Conservation (phyloP, 1,139 yeast genomes). For the Pichia sp. region DNA sequence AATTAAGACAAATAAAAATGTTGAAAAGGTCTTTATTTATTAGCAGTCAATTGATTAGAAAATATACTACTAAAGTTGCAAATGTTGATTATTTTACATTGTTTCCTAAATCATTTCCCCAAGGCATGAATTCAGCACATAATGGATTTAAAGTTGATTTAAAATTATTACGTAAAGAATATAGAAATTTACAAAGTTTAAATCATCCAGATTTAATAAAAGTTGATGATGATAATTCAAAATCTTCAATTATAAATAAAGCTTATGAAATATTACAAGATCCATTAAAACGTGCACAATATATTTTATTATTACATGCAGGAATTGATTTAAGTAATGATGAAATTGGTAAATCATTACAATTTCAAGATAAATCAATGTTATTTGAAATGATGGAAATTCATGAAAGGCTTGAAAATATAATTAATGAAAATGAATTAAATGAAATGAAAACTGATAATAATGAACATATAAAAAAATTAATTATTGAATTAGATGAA, state of each 20-base stretch:
- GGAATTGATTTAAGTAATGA: conserved; percentile 42
- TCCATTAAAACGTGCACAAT: conserved; percentile 67
- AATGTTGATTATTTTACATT: conserved; percentile 38
- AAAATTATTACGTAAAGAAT: conserved; percentile 61
- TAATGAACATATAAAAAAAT: conserved; percentile 40
- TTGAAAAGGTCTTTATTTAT: neutral
- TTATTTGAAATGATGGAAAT: conserved; percentile 62
- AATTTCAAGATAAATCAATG: conserved; percentile 37
- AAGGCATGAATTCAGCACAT: conserved; percentile 55
- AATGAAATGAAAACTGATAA: conserved; percentile 50
- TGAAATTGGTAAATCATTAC: conserved; percentile 25
- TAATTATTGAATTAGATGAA: conserved; percentile 34
- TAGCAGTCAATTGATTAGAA: too few relatives aligned
- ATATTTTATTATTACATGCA: conserved; percentile 38
- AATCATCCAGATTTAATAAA: conserved; percentile 72
- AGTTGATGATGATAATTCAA: conserved; percentile 30
- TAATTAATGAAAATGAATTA: conserved; percentile 52
- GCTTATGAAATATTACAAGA: conserved; percentile 68
- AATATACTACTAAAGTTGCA: too few relatives aligned
- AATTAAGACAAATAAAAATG: neutral
- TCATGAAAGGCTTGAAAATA: conserved; percentile 39
- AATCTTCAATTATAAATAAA: conserved; percentile 55
- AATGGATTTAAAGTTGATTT: conserved; percentile 56
- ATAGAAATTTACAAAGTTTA: conserved; percentile 60
- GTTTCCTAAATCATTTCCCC: conserved; percentile 72